Conservation (phyloP, 306 rosid species). For the Macrotyloma uniflorum region DNA sequence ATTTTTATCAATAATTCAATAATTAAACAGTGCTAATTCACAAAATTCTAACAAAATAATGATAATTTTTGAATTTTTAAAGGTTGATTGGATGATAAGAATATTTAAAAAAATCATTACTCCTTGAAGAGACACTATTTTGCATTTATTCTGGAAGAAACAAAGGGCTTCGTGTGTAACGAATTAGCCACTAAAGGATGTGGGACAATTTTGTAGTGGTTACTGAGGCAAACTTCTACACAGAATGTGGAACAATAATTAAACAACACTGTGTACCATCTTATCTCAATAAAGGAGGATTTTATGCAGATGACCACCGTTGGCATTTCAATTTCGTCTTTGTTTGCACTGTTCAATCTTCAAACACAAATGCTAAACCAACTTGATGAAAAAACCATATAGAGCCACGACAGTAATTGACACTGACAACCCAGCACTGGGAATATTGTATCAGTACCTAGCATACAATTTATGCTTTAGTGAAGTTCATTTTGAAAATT, state of each 20-base stretch:
- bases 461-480: conserved; percentile 8
- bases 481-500: conserved; percentile 32
- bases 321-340: conserved; percentile 17
- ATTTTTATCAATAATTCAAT: too few relatives aligned
- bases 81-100: background rate
- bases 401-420: background rate
- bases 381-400: background rate
- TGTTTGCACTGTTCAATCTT: background rate
- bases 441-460: conserved; percentile 32
- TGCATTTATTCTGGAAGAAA: background rate
- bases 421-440: conserved; percentile 21
- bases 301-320: conserved; percentile 5
- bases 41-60: too few relatives aligned
- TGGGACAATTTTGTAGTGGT: conserved; percentile 18
- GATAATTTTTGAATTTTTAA: background rate
- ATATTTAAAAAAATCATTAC: background rate
- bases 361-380: conserved; percentile 7
- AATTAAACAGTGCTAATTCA: too few relatives aligned
- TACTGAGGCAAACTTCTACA: background rate
- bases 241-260: conserved; percentile 5
- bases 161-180: background rate
- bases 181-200: background rate
- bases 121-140: background rate
- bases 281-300: background rate
- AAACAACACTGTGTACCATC: background rate